Evolutionary conservation across 768 basidiomycete genomes (phyloP), one percentile per base, ranked within the genome.

Genomic region (Leccinellum luteum): DNA sequence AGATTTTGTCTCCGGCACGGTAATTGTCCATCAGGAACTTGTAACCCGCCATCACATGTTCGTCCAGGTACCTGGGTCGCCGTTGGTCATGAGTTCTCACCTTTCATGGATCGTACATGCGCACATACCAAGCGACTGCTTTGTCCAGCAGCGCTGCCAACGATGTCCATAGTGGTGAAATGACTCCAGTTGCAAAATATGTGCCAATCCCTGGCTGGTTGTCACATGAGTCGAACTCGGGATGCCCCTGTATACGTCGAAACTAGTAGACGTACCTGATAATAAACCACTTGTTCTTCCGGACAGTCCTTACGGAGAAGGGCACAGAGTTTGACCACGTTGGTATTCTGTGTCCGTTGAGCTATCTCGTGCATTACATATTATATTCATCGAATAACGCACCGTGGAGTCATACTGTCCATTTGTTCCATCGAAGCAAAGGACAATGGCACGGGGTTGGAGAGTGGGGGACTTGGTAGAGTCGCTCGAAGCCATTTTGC

Each of bases 1-100:
- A 90, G 30, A 92, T 81, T 68, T 80, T 89, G 66, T 90, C 89
- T 2, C 90, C 91, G 0, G 73, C 63, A 17, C 74, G 76, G 66
- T 87, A 90, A 63, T 87, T 91, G 58, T 87, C 79, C 90, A 92
- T 91, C 52, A 92, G 72, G 68, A 86, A 92, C 59, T 74, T 76
- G 70, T 92, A 93, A 1, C 91, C 91, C 8, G 81, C 86, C 72
- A 85, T 81, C n/a, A 91, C 86, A 71, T 91, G 89, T 1, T 67
- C 79, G 53, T 85, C 84, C 45, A 91, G 75, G 64, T 86, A 90
- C 83, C 87, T 88, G 49, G 34, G 51, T 19, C 47, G 21, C 21
- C 14, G 31, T 57, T 15, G 9, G 23, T 34, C 5, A 3, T 19
- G 10, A 8, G 43, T 45, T 45, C 21, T 45, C 21, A 45, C 23